Percentiles rank a stretch among this genome's conserved stretches.
phyloP scores from a whole-genome alignment of 129 eudicot genomes.

The Lactuca saligna region DNA sequence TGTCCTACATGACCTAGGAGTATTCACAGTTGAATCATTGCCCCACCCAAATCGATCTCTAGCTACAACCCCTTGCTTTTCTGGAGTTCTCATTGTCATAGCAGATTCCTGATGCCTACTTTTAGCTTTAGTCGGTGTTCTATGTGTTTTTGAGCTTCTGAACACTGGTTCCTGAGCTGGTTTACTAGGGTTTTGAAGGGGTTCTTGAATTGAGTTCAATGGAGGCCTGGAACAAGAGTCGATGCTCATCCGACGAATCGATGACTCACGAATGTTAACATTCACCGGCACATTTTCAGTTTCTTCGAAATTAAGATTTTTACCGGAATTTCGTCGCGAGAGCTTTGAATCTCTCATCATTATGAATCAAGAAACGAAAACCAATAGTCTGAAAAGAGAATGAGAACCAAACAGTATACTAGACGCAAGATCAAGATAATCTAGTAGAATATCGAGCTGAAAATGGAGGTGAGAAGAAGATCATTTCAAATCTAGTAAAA shows the following conservation, averaged over 20 bases:
- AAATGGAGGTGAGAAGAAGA: constrained; percentile 43
- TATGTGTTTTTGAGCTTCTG: constrained; percentile 40
- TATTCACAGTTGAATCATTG: constrained; percentile 37
- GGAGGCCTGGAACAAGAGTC: constrained; percentile 50
- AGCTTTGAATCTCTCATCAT: constrained; percentile 67
- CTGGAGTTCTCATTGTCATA: constrained; percentile 58
- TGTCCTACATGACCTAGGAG: constrained; percentile 53
- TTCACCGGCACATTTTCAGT: constrained; percentile 62
- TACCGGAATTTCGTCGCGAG: constrained; percentile 55
- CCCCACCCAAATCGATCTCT: constrained; percentile 60
- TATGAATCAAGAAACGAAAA: constrained; percentile 11
- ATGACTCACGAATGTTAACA: constrained; percentile 29
- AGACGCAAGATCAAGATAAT: neutral
- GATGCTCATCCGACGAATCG: constrained; percentile 22
- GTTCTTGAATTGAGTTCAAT: constrained; percentile 50
- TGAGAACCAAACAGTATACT: neutral
- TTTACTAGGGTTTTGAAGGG: constrained; percentile 32
- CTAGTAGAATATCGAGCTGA: too few species aligned
- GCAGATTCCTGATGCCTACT: constrained; percentile 35
- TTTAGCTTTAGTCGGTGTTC: constrained; percentile 66
- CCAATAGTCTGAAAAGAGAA: constrained; percentile 3
- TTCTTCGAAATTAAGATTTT: constrained; percentile 53
- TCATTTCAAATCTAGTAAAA: constrained; percentile 17
- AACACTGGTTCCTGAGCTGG: constrained; percentile 46
- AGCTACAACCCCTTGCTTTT: constrained; percentile 48